phyloP scores from a whole-genome alignment of 2,329 filamentous ascomycete species.

The Neoarthrinium moseri region DNA sequence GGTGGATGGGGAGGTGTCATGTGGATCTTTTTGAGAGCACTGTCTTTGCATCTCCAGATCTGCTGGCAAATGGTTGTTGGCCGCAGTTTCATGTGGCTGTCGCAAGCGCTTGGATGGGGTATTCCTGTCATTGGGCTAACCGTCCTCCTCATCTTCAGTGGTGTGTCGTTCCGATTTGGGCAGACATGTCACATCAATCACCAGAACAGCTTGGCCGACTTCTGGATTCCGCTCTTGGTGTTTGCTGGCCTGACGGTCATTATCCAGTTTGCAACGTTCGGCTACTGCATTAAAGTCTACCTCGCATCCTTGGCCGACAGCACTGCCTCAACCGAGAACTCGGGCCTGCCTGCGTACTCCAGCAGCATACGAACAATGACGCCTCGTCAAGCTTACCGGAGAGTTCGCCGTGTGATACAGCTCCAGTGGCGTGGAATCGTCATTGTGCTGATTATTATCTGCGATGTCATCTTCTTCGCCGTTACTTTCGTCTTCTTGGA shows the following conservation, averaged over 20 bases:
- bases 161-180: constrained; percentile 92
- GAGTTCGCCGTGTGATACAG: constrained; percentile 81
- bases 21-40: constrained; percentile 87
- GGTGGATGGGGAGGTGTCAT: constrained; percentile 83
- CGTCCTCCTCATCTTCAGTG: constrained; percentile 78
- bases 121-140: constrained; percentile 75
- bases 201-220: constrained; percentile 74
- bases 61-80: constrained; percentile 95
- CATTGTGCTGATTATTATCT: constrained; percentile 85
- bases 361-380: constrained; percentile 75
- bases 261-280: constrained; percentile 68
- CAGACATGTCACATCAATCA: constrained; percentile 94
- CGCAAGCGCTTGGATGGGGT: constrained; percentile 80
- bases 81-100: constrained; percentile 82
- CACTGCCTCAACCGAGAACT: constrained; percentile 67
- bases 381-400: constrained; percentile 82
- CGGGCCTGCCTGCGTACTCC: constrained; percentile 71
- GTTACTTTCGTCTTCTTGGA: constrained; percentile 88
- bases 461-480: constrained; percentile 91
- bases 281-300: constrained; percentile 94
- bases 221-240: constrained; percentile 81
- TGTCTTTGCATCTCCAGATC: constrained; percentile 94
- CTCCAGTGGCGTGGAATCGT: constrained; percentile 93
- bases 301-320: constrained; percentile 78
- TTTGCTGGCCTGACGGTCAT: constrained; percentile 65